Evolutionary conservation across 176 grass and related monocot genomes (phyloP).

Genomic region (Panicum miliaceum): DNA sequence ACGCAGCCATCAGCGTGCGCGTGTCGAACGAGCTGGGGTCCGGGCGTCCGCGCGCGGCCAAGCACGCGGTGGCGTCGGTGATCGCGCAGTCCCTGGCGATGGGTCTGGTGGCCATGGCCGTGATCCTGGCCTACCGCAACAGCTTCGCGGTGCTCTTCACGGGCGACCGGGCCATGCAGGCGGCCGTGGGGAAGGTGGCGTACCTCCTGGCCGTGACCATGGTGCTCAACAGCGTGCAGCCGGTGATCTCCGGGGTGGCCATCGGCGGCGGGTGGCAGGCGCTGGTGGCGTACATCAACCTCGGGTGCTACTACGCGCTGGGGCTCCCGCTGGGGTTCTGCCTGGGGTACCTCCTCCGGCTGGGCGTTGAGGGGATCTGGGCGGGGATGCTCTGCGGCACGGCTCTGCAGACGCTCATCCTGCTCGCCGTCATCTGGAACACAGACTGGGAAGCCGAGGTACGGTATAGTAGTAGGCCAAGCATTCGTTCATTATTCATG

Average conservation of each 20-base stretch:
- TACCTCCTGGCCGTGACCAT: conserved; percentile 77
- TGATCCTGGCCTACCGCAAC: conserved; percentile 45
- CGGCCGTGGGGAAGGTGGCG: conserved; percentile 59
- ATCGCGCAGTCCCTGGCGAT: conserved; percentile 63
- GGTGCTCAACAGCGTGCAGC: conserved; percentile 90
- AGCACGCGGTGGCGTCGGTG: conserved; percentile 64
- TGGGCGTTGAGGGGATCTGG: conserved; percentile 79
- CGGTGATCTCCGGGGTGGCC: conserved; percentile 83
- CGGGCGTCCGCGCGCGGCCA: conserved; percentile 60
- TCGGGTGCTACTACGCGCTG: conserved; percentile 77
- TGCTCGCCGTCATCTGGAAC: conserved; percentile 52
- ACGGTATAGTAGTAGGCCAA: too few relatives aligned
- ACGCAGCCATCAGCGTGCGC: conserved; percentile 80
- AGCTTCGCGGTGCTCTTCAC: conserved; percentile 73
- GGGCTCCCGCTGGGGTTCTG: conserved; percentile 72
- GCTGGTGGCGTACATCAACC: conserved; percentile 77
- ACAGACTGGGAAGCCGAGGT: conserved; percentile 85
- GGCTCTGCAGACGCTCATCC: conserved; percentile 59
- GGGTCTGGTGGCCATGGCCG: conserved; percentile 52
- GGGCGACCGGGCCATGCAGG: conserved; percentile 53
- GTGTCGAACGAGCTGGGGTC: conserved; percentile 87
- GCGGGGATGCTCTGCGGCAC: conserved; percentile 77
- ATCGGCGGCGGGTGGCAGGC: conserved; percentile 84
- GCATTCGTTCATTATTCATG: too few relatives aligned
- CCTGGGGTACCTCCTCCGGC: conserved; percentile 68